Evolutionary conservation across 208 protist genomes (phyloP).

Genomic region (Wallacemonas sp.): DNA sequence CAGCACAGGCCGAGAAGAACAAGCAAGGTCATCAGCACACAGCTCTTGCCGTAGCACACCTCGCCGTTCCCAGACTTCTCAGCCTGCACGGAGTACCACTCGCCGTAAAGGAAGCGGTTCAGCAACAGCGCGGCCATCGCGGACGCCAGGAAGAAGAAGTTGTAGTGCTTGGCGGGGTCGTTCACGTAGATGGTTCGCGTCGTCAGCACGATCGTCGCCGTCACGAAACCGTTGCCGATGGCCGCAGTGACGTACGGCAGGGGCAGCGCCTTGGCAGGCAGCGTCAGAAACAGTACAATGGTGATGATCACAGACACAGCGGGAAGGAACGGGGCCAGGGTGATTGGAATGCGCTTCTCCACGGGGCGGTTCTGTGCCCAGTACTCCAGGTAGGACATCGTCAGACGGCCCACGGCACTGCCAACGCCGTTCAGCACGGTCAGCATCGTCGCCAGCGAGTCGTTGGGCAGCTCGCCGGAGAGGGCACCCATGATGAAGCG

Average conservation of each 20-base stretch:
- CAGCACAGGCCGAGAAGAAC: slow-evolving; percentile 20
- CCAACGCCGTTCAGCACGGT: slow-evolving; percentile 32
- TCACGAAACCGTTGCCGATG: slow-evolving; percentile 34
- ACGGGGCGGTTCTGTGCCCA: slow-evolving; percentile 13
- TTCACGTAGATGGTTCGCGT: slow-evolving; percentile 44
- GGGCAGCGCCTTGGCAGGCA: slow-evolving; percentile 9
- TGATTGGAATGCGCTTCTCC: slow-evolving; percentile 35
- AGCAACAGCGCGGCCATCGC: slow-evolving; percentile 32
- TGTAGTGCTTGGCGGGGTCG: slow-evolving; percentile 52
- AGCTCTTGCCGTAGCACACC: slow-evolving; percentile 16
- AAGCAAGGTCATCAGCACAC: slow-evolving; percentile 27
- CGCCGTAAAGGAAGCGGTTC: slow-evolving; percentile 45
- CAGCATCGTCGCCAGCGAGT: slow-evolving; percentile 22
- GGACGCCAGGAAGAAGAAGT: slow-evolving; percentile 25
- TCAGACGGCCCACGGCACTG: slow-evolving; percentile 27
- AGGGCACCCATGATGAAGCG: slow-evolving; percentile 29
- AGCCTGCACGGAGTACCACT: slow-evolving; percentile 43
- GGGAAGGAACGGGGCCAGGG: slow-evolving; percentile 25
- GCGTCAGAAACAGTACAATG: slow-evolving; percentile 25
- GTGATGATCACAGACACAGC: slow-evolving; percentile 8
- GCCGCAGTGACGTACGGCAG: slow-evolving; percentile 30
- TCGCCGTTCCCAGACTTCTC: slow-evolving; percentile 29
- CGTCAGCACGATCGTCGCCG: slow-evolving; percentile 28
- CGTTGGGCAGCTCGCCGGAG: background rate
- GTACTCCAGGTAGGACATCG: slow-evolving; percentile 30